Base-by-base conservation (phyloP, 2,329 filamentous ascomycete species). In the Corynespora cassiicola region DNA sequence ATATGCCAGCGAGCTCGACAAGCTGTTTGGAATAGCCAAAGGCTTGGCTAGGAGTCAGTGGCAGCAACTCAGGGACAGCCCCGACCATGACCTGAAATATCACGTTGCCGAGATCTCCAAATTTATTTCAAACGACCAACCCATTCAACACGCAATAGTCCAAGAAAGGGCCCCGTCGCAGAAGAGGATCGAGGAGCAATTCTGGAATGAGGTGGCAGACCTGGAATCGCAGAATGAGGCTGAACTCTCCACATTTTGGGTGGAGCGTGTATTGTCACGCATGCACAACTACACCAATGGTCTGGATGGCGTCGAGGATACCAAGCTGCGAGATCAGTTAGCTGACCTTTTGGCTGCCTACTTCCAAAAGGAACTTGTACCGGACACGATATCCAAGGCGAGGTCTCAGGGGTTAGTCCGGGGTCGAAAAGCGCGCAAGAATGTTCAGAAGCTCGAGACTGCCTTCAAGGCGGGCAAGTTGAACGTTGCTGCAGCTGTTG, bases 271-370 rank as follows among this genome's bases (percentile, higher is more conserved):
- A 3, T 22, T 45, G 10, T 36, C 52, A 23, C 58, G 65, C 31
- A 20, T 54, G 7, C 30, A 46, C 8, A 50, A 58, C 21, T 65
- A 70, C 38, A 45, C n/a, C 5, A 39, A 54, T 3, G 63, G 54
- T 3, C 34, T 66, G 4, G 22, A 40, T 6, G 26, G 39, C 10
- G 38, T 69, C 16, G 28, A 47, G 0, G 66, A 69, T 19, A 17
- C 45, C 9, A 70, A 64, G 29, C 41, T 71, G 1, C 52, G 44
- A 18, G 53, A 53, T n/a, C 65, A 69, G 32, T 55, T 71, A 7
- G 43, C 52, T 4, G 61, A 68, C 6, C 33, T 70, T 3, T 50
- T 70, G 3, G 40, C 55, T 4, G 36, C 45, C 4, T 62, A 69
- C 31, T 19, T 63, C 8, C 44, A 48, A 11, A 63, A 61, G 36